Conservation (phyloP, 2,329 filamentous ascomycete species). For the Aurifilum marmelostoma region DNA sequence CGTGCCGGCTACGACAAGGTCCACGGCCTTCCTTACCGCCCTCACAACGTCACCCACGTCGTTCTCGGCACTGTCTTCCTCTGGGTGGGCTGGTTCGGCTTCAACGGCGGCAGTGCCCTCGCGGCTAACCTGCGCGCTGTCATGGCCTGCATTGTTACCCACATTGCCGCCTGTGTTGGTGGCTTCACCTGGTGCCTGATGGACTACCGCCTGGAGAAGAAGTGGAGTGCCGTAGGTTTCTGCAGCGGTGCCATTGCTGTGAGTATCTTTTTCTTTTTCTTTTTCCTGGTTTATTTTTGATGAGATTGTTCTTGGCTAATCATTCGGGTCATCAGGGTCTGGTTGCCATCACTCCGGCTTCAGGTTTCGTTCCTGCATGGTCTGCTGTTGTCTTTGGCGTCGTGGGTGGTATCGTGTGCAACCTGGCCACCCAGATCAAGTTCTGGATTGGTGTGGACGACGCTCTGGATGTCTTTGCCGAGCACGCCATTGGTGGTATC, state of each 20-base stretch:
- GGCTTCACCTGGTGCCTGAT: slow-evolving; percentile 84
- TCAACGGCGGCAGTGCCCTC: slow-evolving; percentile 86
- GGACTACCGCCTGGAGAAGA: slow-evolving; percentile 88
- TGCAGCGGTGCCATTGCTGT: slow-evolving; percentile 82
- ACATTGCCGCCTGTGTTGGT: slow-evolving; percentile 80
- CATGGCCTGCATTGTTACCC: slow-evolving; percentile 88
- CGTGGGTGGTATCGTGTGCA: slow-evolving; percentile 68
- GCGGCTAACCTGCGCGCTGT: slow-evolving; percentile 82
- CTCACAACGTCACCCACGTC: slow-evolving; percentile 75
- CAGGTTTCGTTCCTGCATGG: slow-evolving; percentile 76
- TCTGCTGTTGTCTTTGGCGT: slow-evolving; percentile 62
- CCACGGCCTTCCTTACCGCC: slow-evolving; percentile 66
- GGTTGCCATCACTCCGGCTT: slow-evolving; percentile 83
- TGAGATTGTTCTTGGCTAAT: background rate
- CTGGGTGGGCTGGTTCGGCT: slow-evolving; percentile 97
- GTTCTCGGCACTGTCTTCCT: slow-evolving; percentile 75
- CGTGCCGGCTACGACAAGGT: slow-evolving; percentile 64
- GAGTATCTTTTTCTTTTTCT: background rate
- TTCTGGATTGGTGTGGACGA: slow-evolving; percentile 77
- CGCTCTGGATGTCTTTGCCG: slow-evolving; percentile 87
- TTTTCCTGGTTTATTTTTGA: background rate
- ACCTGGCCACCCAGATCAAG: slow-evolving; percentile 86
- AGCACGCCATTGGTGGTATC: slow-evolving; percentile 84
- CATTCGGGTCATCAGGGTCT: slow-evolving; percentile 56
- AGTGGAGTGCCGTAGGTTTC: slow-evolving; percentile 94